Evolutionary conservation across 1,284 basidiomycete species (phyloP), one percentile per base, ranked within the genome.

Genomic region (Microbotryum saponariae): DNA sequence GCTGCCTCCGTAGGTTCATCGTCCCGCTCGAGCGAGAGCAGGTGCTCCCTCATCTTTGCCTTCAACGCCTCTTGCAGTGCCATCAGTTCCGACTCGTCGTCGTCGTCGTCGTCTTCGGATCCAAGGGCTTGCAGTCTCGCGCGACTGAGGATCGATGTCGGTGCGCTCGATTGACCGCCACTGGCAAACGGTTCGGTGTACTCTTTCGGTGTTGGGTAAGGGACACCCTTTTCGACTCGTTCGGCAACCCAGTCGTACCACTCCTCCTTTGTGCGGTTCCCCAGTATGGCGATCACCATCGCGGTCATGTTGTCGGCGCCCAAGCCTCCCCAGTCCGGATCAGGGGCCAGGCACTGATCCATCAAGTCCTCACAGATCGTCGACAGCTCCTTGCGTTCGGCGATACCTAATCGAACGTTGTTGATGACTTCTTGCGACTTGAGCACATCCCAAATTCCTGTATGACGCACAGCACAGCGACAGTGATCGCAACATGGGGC

Each of bases 301-400:
- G 96, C 81, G 0, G 96, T 98, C 96, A 99, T 99, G 79, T 99
- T 98, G 79, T 99, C 96, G 74, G 93, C 97, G 25, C 96, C 96
- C 65, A 97, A 89, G 20, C 96, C 94, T 51, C 90, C 91, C 48
- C 89, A 88, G 52, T 89, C 88, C 3, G 90, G 89, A 74, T 97
- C 91, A 1, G 93, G 92, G 14, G 96, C 93, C 52, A 97, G 82
- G 75, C 96, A 98, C 68, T 88, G 86, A 67, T 92, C 88, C 78
- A 96, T 96, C 71, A 97, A 84, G 71, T 86, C 83, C 75, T 97
- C 91, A 72, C 87, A 85, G 66, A 97, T 90, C 73, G 91, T 85
- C 29, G 78, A 73, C 16, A 98, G 82, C 58, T 85, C 81, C 71
- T 87, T 88, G 58, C 88, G 87, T 70, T 92, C 82, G 16, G 90